phyloP scores from a whole-genome alignment of 202 grass and related monocot genomes.

The Cymbopogon flexuosus region DNA sequence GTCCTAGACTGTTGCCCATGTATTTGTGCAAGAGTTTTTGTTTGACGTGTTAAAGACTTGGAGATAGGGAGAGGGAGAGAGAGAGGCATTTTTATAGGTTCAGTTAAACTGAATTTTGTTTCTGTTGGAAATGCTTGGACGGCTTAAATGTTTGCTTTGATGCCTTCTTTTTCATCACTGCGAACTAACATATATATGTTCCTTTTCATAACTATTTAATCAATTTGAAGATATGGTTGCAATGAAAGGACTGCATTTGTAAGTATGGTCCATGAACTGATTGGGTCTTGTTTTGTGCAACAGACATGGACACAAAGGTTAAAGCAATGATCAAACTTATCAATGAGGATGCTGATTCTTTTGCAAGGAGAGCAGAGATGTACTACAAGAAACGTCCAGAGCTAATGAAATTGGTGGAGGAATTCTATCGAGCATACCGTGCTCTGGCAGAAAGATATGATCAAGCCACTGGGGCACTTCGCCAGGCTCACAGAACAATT shows the following conservation, averaged over 20 bases:
- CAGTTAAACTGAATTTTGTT: not conserved
- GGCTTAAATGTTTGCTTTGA: not conserved
- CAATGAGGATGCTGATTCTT: slow-evolving; percentile 99
- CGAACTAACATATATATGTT: not conserved
- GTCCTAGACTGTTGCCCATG: not conserved
- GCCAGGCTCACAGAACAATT: slow-evolving; percentile 75
- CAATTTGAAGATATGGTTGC: not conserved
- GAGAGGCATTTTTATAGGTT: not conserved
- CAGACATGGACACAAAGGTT: slow-evolving; percentile 90
- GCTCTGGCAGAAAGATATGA: slow-evolving; percentile 89
- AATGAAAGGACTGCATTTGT: slow-evolving; percentile 13
- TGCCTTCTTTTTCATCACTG: not conserved
- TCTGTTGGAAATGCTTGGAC: not conserved
- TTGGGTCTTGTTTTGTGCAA: slow-evolving; percentile 34
- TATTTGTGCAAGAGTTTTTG: not conserved
- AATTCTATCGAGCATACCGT: slow-evolving; percentile 91
- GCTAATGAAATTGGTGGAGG: slow-evolving; percentile 87
- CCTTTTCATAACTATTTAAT: slow-evolving; percentile 1
- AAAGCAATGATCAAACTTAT: slow-evolving; percentile 94
- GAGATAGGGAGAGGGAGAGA: not conserved
- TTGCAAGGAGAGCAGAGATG: slow-evolving; percentile 89
- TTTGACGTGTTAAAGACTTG: not conserved
- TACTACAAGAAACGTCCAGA: slow-evolving; percentile 97
- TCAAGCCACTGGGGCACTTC: slow-evolving; percentile 85
- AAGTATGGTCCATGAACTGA: slow-evolving; percentile 27